Evolutionary conservation across 2,329 filamentous ascomycete genomes (phyloP).

Genomic region (Aspergillus ochraceoroseus): DNA sequence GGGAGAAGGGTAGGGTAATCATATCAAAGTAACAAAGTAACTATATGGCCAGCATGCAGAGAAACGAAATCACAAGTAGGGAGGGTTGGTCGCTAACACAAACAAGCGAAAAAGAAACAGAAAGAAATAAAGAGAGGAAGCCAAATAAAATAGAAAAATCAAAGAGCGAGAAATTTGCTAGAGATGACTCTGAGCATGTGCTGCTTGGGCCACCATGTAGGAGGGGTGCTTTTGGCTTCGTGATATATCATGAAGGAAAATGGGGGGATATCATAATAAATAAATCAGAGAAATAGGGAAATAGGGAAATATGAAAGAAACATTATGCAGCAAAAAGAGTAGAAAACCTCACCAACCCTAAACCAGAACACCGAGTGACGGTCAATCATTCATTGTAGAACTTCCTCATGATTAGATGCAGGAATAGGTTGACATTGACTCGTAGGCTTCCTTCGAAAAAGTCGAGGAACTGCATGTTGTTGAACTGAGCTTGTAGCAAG

Average conservation of each 20-base stretch:
- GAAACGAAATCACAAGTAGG: constrained; percentile 2
- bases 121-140: neutral
- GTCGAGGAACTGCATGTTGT: constrained; percentile 93
- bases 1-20: neutral
- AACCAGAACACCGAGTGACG: constrained; percentile 16
- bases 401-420: constrained; percentile 98
- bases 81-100: constrained; percentile 8
- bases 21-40: constrained; percentile 2
- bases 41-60: constrained; percentile 8
- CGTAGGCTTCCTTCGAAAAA: constrained; percentile 82
- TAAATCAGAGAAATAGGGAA: constrained; percentile 7
- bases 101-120: neutral
- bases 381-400: constrained; percentile 63
- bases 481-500: constrained; percentile 91
- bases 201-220: constrained; percentile 4
- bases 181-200: constrained; percentile 1
- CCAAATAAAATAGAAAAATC: no score
- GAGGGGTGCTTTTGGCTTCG: constrained; percentile 12
- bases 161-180: no score
- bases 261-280: constrained; percentile 15
- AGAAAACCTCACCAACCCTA: constrained; percentile 10
- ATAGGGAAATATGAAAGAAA: constrained; percentile 14
- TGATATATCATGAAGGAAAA: constrained; percentile 15
- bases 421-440: constrained; percentile 91
- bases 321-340: constrained; percentile 7